These are phyloP conservation scores for Ottelia alismoides DNA, from an alignment of 106 monocot genomes.

Conservation along the genomic window DNA sequence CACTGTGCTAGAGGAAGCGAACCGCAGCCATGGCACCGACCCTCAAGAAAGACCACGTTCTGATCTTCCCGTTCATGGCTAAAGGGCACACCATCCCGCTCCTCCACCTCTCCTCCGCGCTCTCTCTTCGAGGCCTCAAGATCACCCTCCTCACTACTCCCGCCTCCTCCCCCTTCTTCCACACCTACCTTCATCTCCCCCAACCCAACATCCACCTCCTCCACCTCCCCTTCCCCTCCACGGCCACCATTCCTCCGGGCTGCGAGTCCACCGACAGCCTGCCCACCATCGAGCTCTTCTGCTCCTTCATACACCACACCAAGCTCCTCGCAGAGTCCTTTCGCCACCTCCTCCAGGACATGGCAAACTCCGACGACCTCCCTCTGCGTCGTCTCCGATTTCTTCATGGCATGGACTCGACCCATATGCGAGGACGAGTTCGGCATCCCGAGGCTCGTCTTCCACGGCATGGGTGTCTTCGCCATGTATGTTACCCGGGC, in stretches of 20 bases:
- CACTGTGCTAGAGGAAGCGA: too few species aligned
- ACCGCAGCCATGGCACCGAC: too few species aligned
- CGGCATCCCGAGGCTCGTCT: slow-evolving; percentile 35
- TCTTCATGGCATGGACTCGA: slow-evolving; percentile 29
- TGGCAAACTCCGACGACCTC: neutral
- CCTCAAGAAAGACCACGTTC: slow-evolving; percentile 24
- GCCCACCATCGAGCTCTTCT: slow-evolving; percentile 7
- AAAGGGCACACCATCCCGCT: slow-evolving; percentile 65
- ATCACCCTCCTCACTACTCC: slow-evolving; percentile 44
- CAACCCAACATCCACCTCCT: slow-evolving; percentile 13
- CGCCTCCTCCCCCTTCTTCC: slow-evolving; percentile 23
- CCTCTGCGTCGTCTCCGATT: slow-evolving; percentile 33
- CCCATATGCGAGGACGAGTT: slow-evolving; percentile 8
- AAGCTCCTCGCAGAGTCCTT: slow-evolving; percentile 6
- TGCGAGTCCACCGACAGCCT: slow-evolving; percentile 17
- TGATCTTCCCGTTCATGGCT: slow-evolving; percentile 51
- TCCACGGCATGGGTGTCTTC: slow-evolving; percentile 41
- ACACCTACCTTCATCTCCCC: slow-evolving; percentile 10
- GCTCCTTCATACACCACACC: slow-evolving; percentile 9
- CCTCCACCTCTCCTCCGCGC: slow-evolving; percentile 28
- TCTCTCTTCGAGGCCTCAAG: slow-evolving; percentile 17
- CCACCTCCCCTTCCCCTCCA: slow-evolving; percentile 12
- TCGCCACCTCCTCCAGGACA: neutral
- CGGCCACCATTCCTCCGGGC: slow-evolving; percentile 7
- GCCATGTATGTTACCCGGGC: slow-evolving; percentile 20